These are phyloP conservation scores for Candida rishiriensis DNA, from an alignment of 805 yeast genomes.

Conservation along the genomic window DNA sequence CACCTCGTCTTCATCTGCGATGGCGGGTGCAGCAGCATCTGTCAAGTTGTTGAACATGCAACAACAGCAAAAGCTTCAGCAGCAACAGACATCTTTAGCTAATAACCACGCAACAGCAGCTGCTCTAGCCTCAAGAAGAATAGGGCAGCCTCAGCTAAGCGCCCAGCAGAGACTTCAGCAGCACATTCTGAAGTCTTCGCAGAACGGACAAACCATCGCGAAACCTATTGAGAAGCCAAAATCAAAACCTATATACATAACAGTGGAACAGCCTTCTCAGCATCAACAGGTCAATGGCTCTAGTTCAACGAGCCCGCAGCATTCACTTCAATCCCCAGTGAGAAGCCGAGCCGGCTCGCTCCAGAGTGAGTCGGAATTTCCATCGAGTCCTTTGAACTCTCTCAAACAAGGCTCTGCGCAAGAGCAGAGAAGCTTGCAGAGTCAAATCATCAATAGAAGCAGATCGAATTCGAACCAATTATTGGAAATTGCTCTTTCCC, in stretches of 20 bases:
- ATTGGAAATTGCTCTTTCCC: not conserved
- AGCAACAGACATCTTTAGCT: constrained; percentile 4
- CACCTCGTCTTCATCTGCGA: constrained; percentile 11
- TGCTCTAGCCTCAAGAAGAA: constrained; percentile 18
- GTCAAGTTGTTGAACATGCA: constrained; percentile 8
- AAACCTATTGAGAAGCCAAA: constrained; percentile 25
- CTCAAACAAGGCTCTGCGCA: constrained; percentile 20
- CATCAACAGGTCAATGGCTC: no score
- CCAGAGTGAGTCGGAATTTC: constrained; percentile 18
- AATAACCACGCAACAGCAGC: constrained; percentile 20
- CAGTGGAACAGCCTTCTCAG: no score
- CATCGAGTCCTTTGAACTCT: constrained; percentile 29
- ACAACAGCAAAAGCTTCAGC: not conserved
- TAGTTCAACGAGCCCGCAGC: no score
- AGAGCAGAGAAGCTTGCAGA: constrained; percentile 11
- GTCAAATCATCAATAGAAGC: constrained; percentile 17
- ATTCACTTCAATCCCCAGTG: constrained; percentile 1
- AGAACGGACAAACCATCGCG: constrained; percentile 28
- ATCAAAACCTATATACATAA: constrained; percentile 14
- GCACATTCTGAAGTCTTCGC: constrained; percentile 29
- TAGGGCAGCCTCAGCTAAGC: constrained; percentile 17
- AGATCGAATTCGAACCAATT: constrained; percentile 26
- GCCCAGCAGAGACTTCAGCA: constrained; percentile 34
- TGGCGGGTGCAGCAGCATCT: constrained; percentile 26
- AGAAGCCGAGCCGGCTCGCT: constrained; percentile 21